phyloP scores from a whole-genome alignment of 768 basidiomycete genomes.

The Amanita pallidorosea region DNA sequence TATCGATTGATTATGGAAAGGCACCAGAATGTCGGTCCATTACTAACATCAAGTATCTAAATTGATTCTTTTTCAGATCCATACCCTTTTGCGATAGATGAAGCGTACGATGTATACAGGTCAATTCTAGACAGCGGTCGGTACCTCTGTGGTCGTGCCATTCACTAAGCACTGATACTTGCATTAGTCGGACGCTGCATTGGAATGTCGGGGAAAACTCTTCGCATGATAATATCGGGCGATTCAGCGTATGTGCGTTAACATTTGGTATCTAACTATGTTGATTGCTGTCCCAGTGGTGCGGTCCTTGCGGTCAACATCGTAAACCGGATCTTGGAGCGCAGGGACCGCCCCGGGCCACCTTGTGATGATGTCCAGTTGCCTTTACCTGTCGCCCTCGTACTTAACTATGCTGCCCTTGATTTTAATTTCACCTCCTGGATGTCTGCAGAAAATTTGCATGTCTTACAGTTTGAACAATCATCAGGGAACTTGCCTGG shows the following conservation, averaged over 20 bases:
- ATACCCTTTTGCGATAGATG: constrained; percentile 93
- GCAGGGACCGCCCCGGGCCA: constrained; percentile 23
- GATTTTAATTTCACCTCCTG: constrained; percentile 99
- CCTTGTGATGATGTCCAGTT: constrained; percentile 30
- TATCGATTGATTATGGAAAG: constrained; percentile 92
- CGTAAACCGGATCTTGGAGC: constrained; percentile 78
- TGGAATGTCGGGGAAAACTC: constrained; percentile 77
- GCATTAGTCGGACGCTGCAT: constrained; percentile 54
- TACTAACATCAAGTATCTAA: constrained; percentile 5
- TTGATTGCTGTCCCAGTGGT: constrained; percentile 42
- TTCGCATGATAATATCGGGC: constrained; percentile 75
- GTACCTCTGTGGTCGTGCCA: constrained; percentile 7
- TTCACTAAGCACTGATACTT: constrained; percentile 1
- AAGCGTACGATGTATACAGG: constrained; percentile 85
- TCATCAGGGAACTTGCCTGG: constrained; percentile 74
- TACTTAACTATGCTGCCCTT: constrained; percentile 84
- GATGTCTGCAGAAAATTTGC: constrained; percentile 82
- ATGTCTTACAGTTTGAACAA: constrained; percentile 78
- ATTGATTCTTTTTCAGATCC: constrained; percentile 49
- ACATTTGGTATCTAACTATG: constrained; percentile 6
- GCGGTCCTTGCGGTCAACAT: constrained; percentile 80
- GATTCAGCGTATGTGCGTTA: constrained; percentile 85
- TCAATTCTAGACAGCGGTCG: constrained; percentile 63
- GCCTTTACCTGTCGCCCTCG: constrained; percentile 69
- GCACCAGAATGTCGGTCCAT: constrained; percentile 77